phyloP scores from a whole-genome alignment of 352 stramenopile species.

The Phytopythium montanum region DNA sequence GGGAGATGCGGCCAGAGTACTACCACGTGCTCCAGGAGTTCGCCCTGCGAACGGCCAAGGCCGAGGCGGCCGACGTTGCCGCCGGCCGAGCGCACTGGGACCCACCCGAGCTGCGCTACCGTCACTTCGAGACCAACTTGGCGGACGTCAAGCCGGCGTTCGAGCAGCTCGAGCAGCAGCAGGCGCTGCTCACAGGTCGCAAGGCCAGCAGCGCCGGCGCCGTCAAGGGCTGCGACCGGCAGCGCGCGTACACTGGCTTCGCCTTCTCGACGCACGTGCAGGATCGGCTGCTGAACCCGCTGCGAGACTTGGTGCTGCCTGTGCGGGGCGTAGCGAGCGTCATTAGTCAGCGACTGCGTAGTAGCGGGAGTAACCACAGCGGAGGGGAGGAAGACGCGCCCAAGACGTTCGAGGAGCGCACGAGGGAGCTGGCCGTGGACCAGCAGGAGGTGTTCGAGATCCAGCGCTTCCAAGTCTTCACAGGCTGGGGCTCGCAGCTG shows the following conservation, averaged over 20 bases:
- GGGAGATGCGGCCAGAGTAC: conserved; percentile 79
- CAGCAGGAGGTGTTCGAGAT: conserved; percentile 77
- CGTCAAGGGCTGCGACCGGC: conserved; percentile 10
- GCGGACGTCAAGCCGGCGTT: conserved; percentile 53
- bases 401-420: conserved; percentile 63
- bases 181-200: conserved; percentile 9
- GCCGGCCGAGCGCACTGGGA: conserved; percentile 52
- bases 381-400: conserved; percentile 12
- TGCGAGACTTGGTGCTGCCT: conserved; percentile 70
- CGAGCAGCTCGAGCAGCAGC: conserved; percentile 44
- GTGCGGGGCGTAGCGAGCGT: conserved; percentile 46
- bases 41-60: conserved; percentile 29
- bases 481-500: conserved; percentile 71
- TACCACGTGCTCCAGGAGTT: conserved; percentile 87
- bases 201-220: not conserved
- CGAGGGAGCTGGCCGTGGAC: conserved; percentile 51
- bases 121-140: conserved; percentile 70
- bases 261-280: conserved; percentile 80
- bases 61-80: conserved; percentile 11
- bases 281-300: conserved; percentile 75
- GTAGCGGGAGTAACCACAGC: not conserved
- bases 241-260: conserved; percentile 76
- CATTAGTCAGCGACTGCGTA: conserved; percentile 10
- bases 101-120: conserved; percentile 58
- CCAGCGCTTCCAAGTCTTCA: conserved; percentile 83